A percentile compares a stretch with the other conserved stretches of the same genome.
Evolutionary conservation across 2,329 filamentous ascomycete genomes (phyloP).

Genomic region (Lachnellula arida): DNA sequence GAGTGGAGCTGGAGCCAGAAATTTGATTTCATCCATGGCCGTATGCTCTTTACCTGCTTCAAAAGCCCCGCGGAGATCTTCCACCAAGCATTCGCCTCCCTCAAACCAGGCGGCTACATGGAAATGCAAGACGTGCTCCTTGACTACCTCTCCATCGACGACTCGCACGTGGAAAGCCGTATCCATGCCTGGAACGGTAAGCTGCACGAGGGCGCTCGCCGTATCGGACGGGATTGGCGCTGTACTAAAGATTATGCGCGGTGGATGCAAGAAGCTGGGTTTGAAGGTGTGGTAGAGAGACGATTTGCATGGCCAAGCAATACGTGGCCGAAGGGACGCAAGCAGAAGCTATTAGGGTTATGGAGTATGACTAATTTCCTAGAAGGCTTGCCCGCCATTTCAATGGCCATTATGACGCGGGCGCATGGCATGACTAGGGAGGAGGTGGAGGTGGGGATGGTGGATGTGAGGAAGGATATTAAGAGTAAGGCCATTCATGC

Average conservation of each 20-base stretch:
- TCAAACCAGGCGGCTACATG: conserved; percentile 41
- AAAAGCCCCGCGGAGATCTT: neutral
- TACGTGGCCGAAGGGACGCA: conserved; percentile 47
- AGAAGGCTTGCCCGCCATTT: conserved; percentile 23
- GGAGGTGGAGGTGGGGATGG: conserved; percentile 36
- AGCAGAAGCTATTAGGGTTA: conserved; percentile 46
- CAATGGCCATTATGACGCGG: conserved; percentile 35
- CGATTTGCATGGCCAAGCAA: conserved; percentile 47
- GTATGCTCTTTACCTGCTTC: conserved; percentile 12
- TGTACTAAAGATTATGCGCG: conserved; percentile 32
- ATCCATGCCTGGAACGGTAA: conserved; percentile 18
- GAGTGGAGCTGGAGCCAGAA: conserved; percentile 10
- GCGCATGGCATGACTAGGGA: conserved; percentile 35
- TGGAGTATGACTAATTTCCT: conserved; percentile 22
- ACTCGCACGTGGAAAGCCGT: conserved; percentile 3
- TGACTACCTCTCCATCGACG: conserved; percentile 3
- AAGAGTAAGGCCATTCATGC: conserved; percentile 35
- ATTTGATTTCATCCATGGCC: conserved; percentile 13
- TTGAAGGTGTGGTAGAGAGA: conserved; percentile 45
- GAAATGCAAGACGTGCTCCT: conserved; percentile 31
- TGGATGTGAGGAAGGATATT: conserved; percentile 36
- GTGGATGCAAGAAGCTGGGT: conserved; percentile 47
- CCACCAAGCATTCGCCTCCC: conserved; percentile 7
- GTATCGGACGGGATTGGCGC: conserved; percentile 15
- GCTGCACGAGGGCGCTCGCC: conserved; percentile 10